These are phyloP conservation scores for Lactifluus echinatus DNA, from an alignment of 768 basidiomycete species.

Conservation along the genomic window DNA sequence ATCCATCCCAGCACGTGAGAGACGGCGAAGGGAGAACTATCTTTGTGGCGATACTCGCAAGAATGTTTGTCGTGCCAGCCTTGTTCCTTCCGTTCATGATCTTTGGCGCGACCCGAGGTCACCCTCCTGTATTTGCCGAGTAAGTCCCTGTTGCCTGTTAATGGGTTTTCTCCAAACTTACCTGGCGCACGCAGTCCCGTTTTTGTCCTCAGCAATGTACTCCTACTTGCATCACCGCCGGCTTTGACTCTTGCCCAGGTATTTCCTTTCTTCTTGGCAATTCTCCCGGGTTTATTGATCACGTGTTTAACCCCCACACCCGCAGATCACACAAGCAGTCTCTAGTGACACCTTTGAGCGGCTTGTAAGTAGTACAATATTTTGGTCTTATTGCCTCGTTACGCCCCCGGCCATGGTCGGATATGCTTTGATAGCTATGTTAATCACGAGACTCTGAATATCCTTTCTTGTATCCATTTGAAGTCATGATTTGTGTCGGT, in stretches of 20 bases:
- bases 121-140: conserved; percentile 66
- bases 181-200: conserved; percentile 49
- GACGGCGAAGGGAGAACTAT: conserved; percentile 76
- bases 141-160: conserved; percentile 33
- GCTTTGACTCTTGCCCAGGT: conserved; percentile 63
- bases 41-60: conserved; percentile 65
- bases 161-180: conserved; percentile 1
- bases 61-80: conserved; percentile 83
- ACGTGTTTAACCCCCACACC: not conserved
- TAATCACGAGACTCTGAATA: conserved; percentile 44
- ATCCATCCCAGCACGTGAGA: conserved; percentile 24
- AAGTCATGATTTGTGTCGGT: not conserved
- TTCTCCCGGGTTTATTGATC: conserved; percentile 27
- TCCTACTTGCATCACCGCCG: conserved; percentile 77
- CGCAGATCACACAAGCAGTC: conserved; percentile 75
- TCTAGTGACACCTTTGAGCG: conserved; percentile 86
- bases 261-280: conserved; percentile 7
- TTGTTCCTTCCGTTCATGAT: conserved; percentile 72
- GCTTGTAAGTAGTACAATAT: conserved; percentile 83
- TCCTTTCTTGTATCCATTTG: not conserved
- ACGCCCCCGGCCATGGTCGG: conserved; percentile 79
- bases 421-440: conserved; percentile 67
- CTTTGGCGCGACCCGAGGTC: conserved; percentile 46
- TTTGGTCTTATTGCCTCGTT: conserved; percentile 85
- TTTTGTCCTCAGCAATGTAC: conserved; percentile 75